Base-by-base conservation (phyloP, 768 basidiomycete species). In the Trametopsis cervina region DNA sequence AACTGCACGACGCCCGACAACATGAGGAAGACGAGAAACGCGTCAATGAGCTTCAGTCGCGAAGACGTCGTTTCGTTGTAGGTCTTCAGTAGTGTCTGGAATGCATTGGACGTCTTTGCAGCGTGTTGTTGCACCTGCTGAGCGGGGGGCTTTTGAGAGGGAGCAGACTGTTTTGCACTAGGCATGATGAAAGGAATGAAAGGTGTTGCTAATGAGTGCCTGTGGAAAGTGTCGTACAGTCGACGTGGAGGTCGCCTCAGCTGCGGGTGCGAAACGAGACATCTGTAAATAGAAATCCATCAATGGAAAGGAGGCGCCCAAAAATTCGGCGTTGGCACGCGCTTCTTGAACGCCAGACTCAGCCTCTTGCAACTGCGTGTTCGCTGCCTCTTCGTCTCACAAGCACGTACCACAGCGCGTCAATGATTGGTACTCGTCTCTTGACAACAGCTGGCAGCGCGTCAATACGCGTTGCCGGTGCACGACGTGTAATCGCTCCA, bases 11-110 rank as follows among this genome's bases (percentile, higher is more conserved):
- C 75, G 58, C 96, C 96, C 2, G 89, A 88, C 40, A 95, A 74
- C 72, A 97, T 82, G 59, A 95, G 76, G 75, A 95, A 96, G 51
- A 88, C 68, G 54, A 98, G 76, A 74, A 97, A 97, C 6, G 81
- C 69, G 71, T 99, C 96, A 63, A 98, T 83, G 67, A 94, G 83
- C 71, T 97, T 95, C 58, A 98, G 81, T 12, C 90, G 80, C 57
- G 87, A 69, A 4, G 91, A 74, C 0, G 93, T 96, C 46, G 79
- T 74, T 25, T 80, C 75, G 57, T 69, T 68, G 73, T 98, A 98
- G 17, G 88, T 80, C 58, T 74, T 80, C 78, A 80, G 85, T 23
- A 93, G 74, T 13, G 82, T 72, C 24, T 70, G 64, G 35, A 85
- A 55, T 38, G 77, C 72, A 46, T 50, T 51, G 27, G 59, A 36